Base-by-base conservation (phyloP, 2,329 filamentous ascomycete genomes). In the Aspergillus transmontanensis region DNA sequence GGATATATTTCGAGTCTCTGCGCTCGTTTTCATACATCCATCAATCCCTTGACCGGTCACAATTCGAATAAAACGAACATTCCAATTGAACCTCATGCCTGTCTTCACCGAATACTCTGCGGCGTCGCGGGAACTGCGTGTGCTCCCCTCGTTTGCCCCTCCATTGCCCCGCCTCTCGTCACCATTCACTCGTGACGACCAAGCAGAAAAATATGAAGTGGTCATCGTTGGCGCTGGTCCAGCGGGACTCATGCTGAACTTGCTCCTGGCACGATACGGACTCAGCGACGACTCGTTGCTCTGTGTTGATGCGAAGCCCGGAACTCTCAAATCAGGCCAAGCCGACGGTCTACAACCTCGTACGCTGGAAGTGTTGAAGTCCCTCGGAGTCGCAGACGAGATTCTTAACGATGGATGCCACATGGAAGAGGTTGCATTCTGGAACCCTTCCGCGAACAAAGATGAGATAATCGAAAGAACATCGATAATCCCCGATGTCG, bases 341-440 rank as follows among this genome's bases (percentile, higher is more conserved):
- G 80, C 80, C 1, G 79, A 80, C 64, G 80, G 79, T 0, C 67
- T 82, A 5, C 79, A 80, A 56, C 78, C 79, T 7, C 74, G 80
- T 7, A 81, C 79, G 1, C 69, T 81, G 5, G 80, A 82, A 63
- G 76, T 81, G 7, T 64, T 82, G 6, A 77, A 80, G 56, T 77
- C 77, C 1, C 73, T 82, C 4, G 80, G 79, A 1, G 65, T 82
- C 2, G 74, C 70, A 0, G 76, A 79, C 36, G 76, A 80, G 59
- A 72, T 82, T 41, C 69, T 80, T 30, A 72, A 69, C 5, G 76
- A 79, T 57, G 77, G 76, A 1, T 78, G 76, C 59, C 77, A 78
- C 46, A 75, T 79, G 73, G 74, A 87, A 69, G 89, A 92, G 56
- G 75, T 76, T 10, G 89, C 89, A 2, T 91, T 92, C 69, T 92